Evolutionary conservation across 768 basidiomycete species (phyloP), one percentile per base, ranked within the genome.

Genomic region (Trichaptum fuscoviolaceum): DNA sequence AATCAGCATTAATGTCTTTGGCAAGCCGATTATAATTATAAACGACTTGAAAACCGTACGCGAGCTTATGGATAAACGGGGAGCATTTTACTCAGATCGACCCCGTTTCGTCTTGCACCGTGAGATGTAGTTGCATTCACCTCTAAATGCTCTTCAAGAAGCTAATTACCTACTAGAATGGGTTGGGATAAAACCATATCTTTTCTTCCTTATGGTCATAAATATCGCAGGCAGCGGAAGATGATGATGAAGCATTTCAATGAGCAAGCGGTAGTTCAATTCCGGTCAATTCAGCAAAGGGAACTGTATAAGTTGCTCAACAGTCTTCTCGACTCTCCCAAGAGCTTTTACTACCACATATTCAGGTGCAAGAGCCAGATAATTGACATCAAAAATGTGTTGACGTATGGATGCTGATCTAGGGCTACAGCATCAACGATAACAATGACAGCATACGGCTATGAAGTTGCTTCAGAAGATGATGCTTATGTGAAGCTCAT

Each of bases 231-330:
- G 25, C 88, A 90, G 73, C 85, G 90, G 70, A 83, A 77, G 70
- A 82, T 91, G 58, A 84, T 91, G 76, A 85, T 86, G 73, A 82
- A 83, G 63, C 88, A 89, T 7, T 81, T 92, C 36, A 84, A 85
- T 42, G 68, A 78, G 30, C 78, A 80, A 12, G 78, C 26, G 30
- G 18, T 60, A 65, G 3, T 65, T 57, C 27, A 17, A 8, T 17
- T 25, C 63, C 5, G 58, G 0, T 65, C 69, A 7, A 59, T 71
- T 23, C 70, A 68, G 61, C 65, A 34, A 23, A 65, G 66, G 10
- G 69, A 70, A 59, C 63, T 61, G 23, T 62, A 67, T 65, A 66
- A 30, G 1, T 58, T 70, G 7, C 65, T 73, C 10, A 25, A 62
- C 6, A 64, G 62, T 17, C 58, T 73, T 24, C 60, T 67, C 15